Evolutionary conservation across 2,329 filamentous ascomycete genomes (phyloP).

Genomic region (Beauveria sp.): DNA sequence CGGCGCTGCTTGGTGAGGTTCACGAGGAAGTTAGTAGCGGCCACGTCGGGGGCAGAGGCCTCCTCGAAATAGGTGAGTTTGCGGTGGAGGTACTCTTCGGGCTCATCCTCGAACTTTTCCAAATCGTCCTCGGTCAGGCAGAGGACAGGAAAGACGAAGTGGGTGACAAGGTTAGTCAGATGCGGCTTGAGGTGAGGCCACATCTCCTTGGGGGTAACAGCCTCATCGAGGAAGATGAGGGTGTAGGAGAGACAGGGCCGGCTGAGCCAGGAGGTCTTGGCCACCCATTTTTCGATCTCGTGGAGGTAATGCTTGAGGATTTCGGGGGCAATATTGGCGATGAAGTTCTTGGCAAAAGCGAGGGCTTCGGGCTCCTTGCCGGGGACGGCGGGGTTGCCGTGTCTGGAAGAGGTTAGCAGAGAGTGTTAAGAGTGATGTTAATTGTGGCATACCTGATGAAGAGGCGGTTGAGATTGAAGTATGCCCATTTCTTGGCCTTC

Average conservation of each 20-base stretch:
- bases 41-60: conserved; percentile 87
- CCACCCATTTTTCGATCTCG: conserved; percentile 96
- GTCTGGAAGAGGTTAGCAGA: conserved; percentile 43
- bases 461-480: conserved; percentile 92
- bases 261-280: conserved; percentile 90
- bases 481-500: conserved; percentile 99
- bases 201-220: conserved; percentile 93
- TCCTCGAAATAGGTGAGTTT: conserved; percentile 99
- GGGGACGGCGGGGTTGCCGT: conserved; percentile 77
- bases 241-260: conserved; percentile 90
- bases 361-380: conserved; percentile 69
- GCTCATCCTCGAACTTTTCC: conserved; percentile 88
- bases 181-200: conserved; percentile 92
- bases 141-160: conserved; percentile 91
- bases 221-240: conserved; percentile 91
- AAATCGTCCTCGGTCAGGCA: conserved; percentile 89
- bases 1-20: conserved; percentile 88
- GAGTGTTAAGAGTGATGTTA: background rate
- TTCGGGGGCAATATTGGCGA: conserved; percentile 84
- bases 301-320: conserved; percentile 91
- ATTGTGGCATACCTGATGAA: conserved; percentile 69
- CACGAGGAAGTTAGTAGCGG: conserved; percentile 93
- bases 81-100: conserved; percentile 91
- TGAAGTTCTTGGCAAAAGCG: conserved; percentile 84
- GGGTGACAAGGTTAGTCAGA: conserved; percentile 84